Base-by-base conservation (phyloP, 2,329 filamentous ascomycete species). In the Fonsecaea pugnacius region DNA sequence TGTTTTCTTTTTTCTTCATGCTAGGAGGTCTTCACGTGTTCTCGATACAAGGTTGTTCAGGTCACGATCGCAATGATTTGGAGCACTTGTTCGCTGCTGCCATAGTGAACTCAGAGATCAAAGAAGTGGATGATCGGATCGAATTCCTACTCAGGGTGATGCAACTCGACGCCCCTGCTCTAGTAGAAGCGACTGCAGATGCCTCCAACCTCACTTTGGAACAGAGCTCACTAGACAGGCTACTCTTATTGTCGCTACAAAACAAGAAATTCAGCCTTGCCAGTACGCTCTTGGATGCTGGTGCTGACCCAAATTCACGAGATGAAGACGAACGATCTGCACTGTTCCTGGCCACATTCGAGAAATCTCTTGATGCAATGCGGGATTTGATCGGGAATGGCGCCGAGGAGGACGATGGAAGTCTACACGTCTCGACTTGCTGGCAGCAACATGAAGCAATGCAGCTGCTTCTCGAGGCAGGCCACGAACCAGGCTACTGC, bases 381-480 rank as follows among this genome's bases (percentile, higher is more conserved):
- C 27, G 35, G n/a, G 27, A 14, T 5, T 32, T 62, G 30, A 50
- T 62, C 38, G 33, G 18, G 9, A 50, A 62, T 21, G 60, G 60
- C 21, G 60, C 60, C 14, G 16, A 43, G 18, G 24, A 38, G n/a
- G 51, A 62, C 30, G 60, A 62, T 18, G 60, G 60, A 18, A 62
- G 60, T 36, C 51, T 62, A 16, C 60, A 62, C 24, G 35, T 62
- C 32, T 36, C 60, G 27, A 62, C 60, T 46, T 62, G 51, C 30
- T 33, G 24, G 30, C 60, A 62, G 21, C 32, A 62, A n/a, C 60
- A 55, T 21, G 40, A 50, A 30, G 60, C 60, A 12, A 62, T 62
- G 51, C 51, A 56, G 50, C 32, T 50, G 18, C 60, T 62, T 36
- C 51, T 62, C 24, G 18, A 57, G 35, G 52, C 60, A 33, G 51